Evolutionary conservation across 495 filamentous ascomycete species (phyloP), one percentile per base, ranked within the genome.

Genomic region (Xylaria telfairii): DNA sequence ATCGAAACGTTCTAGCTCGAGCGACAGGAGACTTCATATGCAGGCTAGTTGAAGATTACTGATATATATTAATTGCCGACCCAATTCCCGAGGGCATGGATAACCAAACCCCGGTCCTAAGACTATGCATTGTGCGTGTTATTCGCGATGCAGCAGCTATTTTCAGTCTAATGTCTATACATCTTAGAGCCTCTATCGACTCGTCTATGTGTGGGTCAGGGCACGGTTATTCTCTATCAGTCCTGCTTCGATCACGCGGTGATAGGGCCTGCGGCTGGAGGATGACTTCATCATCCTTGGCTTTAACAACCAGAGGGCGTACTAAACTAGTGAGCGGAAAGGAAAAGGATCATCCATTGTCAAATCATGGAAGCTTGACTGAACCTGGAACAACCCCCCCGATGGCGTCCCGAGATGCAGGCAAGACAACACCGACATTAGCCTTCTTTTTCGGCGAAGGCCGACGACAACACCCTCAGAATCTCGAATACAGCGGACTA

Each of bases 231-330:
- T 41, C 1, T 54, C 46, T 10, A 46, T 21, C 34, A 66, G 64
- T 37, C 39, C 28, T 49, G 44, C 44, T 37, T 51, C 62, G 62
- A 65, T 42, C 62, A 65, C 62, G 42, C 24, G 37, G 37, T 39
- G 21, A 42, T 24, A 41, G n/a, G 32, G 59, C 12, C 34, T 41
- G n/a, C 32, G 37, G 39, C 62, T 51, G 5, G 28, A 49, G 10
- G 62, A 49, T 65, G 62, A 37, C 62, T 51, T 65, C 62, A 65
- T 65, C 62, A 65, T 28, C 62, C 44, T 49, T 65, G 44, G 28
- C 26, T 15, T 49, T 34, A 21, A 21, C 28, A 1, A 32, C 8
- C 12, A 37, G 28, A 54, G 42, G 37, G 12, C 6, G 19, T 21
- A 65, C 26, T 51, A 51, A 28, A 15, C 44, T 28, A 65, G 59